Evolutionary conservation across 352 stramenopile species (phyloP).

Genomic region (Phytophthora multivora): DNA sequence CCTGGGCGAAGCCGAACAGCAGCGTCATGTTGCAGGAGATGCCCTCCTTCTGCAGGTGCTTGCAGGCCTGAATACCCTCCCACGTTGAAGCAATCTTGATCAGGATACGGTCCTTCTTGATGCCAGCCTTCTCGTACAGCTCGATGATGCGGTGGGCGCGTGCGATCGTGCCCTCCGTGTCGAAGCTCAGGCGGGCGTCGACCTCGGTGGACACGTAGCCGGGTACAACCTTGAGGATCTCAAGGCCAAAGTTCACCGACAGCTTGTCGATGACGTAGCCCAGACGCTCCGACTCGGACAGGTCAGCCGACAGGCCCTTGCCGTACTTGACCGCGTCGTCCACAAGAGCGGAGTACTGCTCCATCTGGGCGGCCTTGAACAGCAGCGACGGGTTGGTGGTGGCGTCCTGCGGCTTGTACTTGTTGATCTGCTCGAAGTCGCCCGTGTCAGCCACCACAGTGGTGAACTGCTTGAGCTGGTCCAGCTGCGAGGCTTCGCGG

Average conservation of each 20-base stretch:
- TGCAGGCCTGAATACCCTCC: slow-evolving; percentile 97
- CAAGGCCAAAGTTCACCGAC: slow-evolving; percentile 97
- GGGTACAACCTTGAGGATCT: slow-evolving; percentile 97
- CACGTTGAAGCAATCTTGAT: slow-evolving; percentile 99
- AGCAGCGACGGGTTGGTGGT: slow-evolving; percentile 99
- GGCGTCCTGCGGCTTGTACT: slow-evolving; percentile 96
- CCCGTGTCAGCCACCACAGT: slow-evolving; percentile 98
- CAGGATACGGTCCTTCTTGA: slow-evolving; percentile 96
- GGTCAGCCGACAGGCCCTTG: slow-evolving; percentile 66
- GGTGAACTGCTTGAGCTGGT: slow-evolving; percentile 97
- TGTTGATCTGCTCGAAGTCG: slow-evolving; percentile 92
- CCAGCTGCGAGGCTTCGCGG: slow-evolving; percentile 83
- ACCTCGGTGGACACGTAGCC: slow-evolving; percentile 99
- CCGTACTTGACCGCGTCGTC: slow-evolving; percentile 95
- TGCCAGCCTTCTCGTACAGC: slow-evolving; percentile 96
- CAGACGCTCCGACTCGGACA: slow-evolving; percentile 88
- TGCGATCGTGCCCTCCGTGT: slow-evolving; percentile 93
- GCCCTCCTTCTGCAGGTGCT: slow-evolving; percentile 95
- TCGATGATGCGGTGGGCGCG: slow-evolving; percentile 95
- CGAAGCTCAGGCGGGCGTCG: slow-evolving; percentile 96
- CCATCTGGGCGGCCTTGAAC: slow-evolving; percentile 97
- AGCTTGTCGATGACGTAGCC: slow-evolving; percentile 97
- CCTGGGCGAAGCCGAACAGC: slow-evolving; percentile 98
- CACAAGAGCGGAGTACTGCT: slow-evolving; percentile 96
- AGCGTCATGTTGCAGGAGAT: slow-evolving; percentile 99